Conservation (phyloP, 108 stramenopile genomes). For the Bacterosira constricta region DNA sequence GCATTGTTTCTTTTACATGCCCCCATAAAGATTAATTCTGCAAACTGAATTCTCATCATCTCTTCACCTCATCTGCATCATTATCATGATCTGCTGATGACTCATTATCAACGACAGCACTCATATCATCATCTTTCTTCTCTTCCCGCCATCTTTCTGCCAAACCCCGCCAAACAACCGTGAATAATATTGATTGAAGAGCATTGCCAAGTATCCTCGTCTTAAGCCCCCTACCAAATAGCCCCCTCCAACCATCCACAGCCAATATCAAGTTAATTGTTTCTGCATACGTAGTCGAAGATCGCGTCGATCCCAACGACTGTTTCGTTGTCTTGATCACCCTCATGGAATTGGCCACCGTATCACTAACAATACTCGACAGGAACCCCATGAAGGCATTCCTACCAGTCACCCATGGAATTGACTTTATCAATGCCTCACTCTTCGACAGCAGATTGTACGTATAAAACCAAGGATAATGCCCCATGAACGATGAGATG, state of each 20-base stretch:
- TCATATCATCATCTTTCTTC: not conserved
- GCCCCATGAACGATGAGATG: constrained; percentile 59
- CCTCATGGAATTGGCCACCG: constrained; percentile 75
- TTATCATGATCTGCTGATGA: not conserved
- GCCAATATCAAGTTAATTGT: constrained; percentile 77
- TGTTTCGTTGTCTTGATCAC: constrained; percentile 92
- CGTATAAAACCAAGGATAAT: constrained; percentile 89
- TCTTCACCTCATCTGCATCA: not conserved
- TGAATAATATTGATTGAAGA: constrained; percentile 80
- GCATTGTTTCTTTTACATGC: too few species aligned
- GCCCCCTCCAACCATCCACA: constrained; percentile 83
- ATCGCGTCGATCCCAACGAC: constrained; percentile 60
- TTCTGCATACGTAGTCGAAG: constrained; percentile 55
- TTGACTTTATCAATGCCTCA: constrained; percentile 29
- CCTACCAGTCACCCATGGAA: constrained; percentile 53
- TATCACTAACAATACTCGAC: constrained; percentile 80
- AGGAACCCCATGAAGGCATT: constrained; percentile 78
- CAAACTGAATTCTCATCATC: too few species aligned
- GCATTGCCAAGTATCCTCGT: constrained; percentile 86
- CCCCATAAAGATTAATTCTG: too few species aligned
- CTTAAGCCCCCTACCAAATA: constrained; percentile 79
- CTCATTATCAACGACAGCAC: not conserved
- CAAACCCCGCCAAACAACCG: constrained; percentile 82
- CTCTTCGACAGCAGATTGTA: constrained; percentile 67
- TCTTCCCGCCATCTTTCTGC: constrained; percentile 52